These are phyloP conservation scores for Parascedosporium putredinis DNA, from an alignment of 2,329 filamentous ascomycete species.

Conservation along the genomic window DNA sequence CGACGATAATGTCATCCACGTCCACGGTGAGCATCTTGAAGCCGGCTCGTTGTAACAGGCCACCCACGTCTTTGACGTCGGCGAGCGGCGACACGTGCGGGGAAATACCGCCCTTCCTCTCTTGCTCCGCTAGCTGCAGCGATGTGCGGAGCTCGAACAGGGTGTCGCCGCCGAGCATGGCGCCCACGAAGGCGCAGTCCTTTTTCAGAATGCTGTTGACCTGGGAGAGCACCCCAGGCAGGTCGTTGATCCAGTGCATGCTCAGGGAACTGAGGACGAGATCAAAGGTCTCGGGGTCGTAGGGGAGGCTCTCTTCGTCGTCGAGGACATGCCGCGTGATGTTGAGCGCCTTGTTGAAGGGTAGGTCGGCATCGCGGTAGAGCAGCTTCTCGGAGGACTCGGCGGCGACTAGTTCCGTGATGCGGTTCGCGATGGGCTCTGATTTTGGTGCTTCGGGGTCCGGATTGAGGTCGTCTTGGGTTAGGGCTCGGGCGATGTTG, in stretches of 20 bases:
- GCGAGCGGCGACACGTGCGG: constrained; percentile 86
- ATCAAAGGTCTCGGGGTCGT: constrained; percentile 68
- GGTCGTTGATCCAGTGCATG: constrained; percentile 95
- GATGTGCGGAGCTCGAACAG: constrained; percentile 89
- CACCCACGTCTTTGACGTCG: constrained; percentile 84
- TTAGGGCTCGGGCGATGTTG: constrained; percentile 79
- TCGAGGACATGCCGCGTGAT: constrained; percentile 67
- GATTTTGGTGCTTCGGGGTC: constrained; percentile 43
- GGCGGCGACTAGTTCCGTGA: constrained; percentile 66
- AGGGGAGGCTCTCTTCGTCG: constrained; percentile 67
- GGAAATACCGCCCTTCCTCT: constrained; percentile 81
- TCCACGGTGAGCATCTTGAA: constrained; percentile 97
- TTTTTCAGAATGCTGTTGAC: constrained; percentile 83
- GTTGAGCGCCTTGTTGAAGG: constrained; percentile 64
- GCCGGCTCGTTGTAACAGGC: constrained; percentile 72
- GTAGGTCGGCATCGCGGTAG: constrained; percentile 64
- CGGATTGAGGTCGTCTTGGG: constrained; percentile 56
- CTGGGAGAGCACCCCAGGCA: constrained; percentile 73
- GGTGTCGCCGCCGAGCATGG: constrained; percentile 93
- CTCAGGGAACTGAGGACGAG: constrained; percentile 81
- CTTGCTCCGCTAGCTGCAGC: constrained; percentile 83
- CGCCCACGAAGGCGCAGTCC: constrained; percentile 82
- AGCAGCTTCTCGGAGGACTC: constrained; percentile 73
- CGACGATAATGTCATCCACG: constrained; percentile 92
- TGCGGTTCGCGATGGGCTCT: constrained; percentile 58